A percentile compares a stretch with the other conserved stretches of the same genome.
Conservation (phyloP, 331 rosid genomes). For the Acacia pycnantha region DNA sequence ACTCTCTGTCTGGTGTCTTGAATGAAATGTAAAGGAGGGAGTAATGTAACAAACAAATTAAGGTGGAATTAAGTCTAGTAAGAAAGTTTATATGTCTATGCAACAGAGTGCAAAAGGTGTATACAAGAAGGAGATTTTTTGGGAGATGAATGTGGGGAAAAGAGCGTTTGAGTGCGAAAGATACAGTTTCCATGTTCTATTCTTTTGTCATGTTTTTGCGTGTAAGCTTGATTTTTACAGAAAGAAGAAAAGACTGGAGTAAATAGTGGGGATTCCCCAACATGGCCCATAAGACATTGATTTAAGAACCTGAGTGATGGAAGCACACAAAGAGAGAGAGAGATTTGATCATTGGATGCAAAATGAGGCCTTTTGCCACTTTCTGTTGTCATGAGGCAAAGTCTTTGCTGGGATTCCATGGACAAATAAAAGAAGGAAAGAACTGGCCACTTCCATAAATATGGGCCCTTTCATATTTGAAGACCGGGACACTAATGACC, state of each 20-base stretch:
- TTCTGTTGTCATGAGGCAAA: not conserved
- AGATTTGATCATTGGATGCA: not conserved
- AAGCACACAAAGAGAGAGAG: not conserved
- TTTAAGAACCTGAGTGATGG: not conserved
- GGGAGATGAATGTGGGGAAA: not conserved
- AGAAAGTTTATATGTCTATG: not conserved
- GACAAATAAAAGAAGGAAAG: not conserved
- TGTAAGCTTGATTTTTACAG: not conserved
- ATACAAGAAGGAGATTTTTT: not conserved
- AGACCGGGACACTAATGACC: not conserved
- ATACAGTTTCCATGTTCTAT: not conserved
- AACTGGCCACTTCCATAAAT: not conserved
- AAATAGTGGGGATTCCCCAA: not conserved
- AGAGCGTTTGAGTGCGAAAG: not conserved
- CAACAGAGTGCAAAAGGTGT: not conserved
- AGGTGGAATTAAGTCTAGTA: not conserved
- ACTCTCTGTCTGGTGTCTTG: not conserved
- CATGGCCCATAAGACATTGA: slow-evolving; percentile 6
- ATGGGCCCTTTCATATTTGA: not conserved
- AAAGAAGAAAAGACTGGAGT: not conserved
- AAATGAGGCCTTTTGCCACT: not conserved
- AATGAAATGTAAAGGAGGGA: not conserved
- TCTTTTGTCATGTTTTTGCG: not conserved
- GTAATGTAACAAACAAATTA: not conserved
- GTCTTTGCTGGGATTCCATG: not conserved